phyloP scores from a whole-genome alignment of 306 rosid genomes.

The Cucurbita moschata region DNA sequence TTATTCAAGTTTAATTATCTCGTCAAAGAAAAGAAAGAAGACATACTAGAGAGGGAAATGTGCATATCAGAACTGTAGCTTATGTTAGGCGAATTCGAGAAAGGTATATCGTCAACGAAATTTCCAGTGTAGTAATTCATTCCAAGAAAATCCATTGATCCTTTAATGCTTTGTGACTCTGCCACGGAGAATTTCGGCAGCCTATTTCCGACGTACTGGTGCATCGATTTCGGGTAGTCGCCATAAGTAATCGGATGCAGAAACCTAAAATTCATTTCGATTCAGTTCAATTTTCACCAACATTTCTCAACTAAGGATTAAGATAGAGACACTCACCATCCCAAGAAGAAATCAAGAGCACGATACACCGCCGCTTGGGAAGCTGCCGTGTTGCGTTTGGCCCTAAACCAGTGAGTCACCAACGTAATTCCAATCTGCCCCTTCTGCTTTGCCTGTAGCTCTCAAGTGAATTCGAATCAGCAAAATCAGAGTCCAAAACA shows the following conservation, averaged over 20 bases:
- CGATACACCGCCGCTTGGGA: conserved; percentile 16
- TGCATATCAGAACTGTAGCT: conserved; percentile 20
- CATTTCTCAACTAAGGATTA: background rate
- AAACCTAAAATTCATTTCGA: conserved; percentile 19
- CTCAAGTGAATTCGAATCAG: background rate
- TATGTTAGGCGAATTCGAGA: conserved; percentile 5
- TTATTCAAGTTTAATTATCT: background rate
- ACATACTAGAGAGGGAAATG: conserved; percentile 22
- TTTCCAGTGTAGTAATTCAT: conserved; percentile 40
- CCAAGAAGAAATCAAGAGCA: conserved; percentile 25
- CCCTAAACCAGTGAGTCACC: conserved; percentile 21
- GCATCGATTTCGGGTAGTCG: conserved; percentile 35
- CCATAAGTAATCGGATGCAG: conserved; percentile 40
- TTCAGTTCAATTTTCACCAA: background rate
- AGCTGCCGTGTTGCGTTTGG: conserved; percentile 14
- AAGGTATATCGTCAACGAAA: conserved; percentile 18
- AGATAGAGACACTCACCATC: conserved; percentile 20
- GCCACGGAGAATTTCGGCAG: conserved; percentile 33
- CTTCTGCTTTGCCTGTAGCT: conserved; percentile 19
- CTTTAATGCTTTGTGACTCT: conserved; percentile 15
- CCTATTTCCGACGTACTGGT: conserved; percentile 23
- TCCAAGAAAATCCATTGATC: conserved; percentile 46
- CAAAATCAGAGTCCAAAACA: background rate
- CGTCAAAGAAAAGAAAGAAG: background rate
- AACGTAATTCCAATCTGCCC: conserved; percentile 27